Evolutionary conservation across 257 asterid species (phyloP), one percentile per base, ranked within the genome.

Genomic region (Plectranthus barbatus): DNA sequence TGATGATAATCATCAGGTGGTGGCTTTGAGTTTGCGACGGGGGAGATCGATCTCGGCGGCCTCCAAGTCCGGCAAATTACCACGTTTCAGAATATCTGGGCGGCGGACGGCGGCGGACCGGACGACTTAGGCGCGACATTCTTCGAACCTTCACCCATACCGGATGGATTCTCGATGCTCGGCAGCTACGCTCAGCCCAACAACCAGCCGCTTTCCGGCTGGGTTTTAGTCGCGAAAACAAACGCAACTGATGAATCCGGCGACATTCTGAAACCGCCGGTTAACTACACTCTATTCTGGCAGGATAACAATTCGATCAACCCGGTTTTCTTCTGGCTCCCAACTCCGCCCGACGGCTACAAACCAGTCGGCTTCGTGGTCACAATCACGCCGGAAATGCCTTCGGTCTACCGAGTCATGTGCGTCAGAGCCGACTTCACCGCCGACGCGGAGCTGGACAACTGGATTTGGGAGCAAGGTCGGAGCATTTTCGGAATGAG

Each of bases 101-200:
- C 68, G 7, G 52, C 69, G 3, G 23, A 70, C 12, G 31, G 54
- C 26, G 92, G 94, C 2, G 97, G 97, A 23, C 73, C 77, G 0
- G 84, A 79, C 8, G 50, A 85, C 51, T 65, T 66, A 15, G 96
- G 96, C 2, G 94, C 82, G 40, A 79, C 97, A 9, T 87, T 87
- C 60, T 82, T 71, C 20, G 96, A 93, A 41, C 97, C 99, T 1
- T 67, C 89, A 3, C 21, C 74, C 0, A 72, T 90, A n/a, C 97
- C 97, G 1, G 90, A 83, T 49, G 99, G 96, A 44, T 90, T 73
- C 44, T 87, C 81, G 56, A 82, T 89, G 94, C 88, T 93, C 44
- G 96, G 96, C 1, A 79, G 74, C 80, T 90, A 83, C 40, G 80
- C 86, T 14, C 99, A 93, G 60, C 78, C 95, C 17, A 92, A 87